A percentile compares a stretch with the other conserved stretches of the same genome.
These are phyloP conservation scores for Vitis rupestris DNA, from an alignment of 164 flowering plant species.

Conservation along the genomic window DNA sequence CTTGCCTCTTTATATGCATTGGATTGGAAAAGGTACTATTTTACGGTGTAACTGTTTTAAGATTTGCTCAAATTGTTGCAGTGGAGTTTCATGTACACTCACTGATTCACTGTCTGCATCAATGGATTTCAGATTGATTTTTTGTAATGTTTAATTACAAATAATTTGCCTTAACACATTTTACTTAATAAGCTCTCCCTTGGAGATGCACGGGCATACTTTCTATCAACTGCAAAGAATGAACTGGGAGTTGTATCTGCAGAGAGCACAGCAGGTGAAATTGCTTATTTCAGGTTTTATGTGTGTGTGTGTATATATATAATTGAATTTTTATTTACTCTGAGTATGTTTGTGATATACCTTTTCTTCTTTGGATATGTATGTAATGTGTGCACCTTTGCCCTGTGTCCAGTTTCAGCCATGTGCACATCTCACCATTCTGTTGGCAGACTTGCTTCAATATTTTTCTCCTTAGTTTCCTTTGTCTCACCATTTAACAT, in stretches of 20 bases:
- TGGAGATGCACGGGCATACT: slow-evolving; percentile 97
- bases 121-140: not conserved
- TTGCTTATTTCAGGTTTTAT: not conserved
- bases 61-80: too few species aligned
- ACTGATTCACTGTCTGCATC: not conserved
- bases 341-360: not conserved
- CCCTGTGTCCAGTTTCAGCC: too few species aligned
- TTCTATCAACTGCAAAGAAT: slow-evolving; percentile 90
- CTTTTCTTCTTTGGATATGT: not conserved
- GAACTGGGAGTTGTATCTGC: slow-evolving; percentile 97
- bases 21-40: too few species aligned
- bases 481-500: too few species aligned
- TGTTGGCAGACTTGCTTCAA: too few species aligned
- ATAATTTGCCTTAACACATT: slow-evolving; percentile 25
- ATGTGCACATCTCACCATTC: too few species aligned
- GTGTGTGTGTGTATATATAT: not conserved
- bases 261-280: slow-evolving; percentile 82
- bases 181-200: slow-evolving; percentile 71
- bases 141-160: not conserved
- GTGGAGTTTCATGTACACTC: too few species aligned
- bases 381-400: too few species aligned
- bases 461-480: too few species aligned
- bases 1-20: too few species aligned
- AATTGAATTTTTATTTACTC: too few species aligned
- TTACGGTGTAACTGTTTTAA: too few species aligned